Percentiles rank a stretch among this genome's conserved stretches.
Conservation (phyloP, 2,329 filamentous ascomycete genomes). For the Aspergillus versicolor region DNA sequence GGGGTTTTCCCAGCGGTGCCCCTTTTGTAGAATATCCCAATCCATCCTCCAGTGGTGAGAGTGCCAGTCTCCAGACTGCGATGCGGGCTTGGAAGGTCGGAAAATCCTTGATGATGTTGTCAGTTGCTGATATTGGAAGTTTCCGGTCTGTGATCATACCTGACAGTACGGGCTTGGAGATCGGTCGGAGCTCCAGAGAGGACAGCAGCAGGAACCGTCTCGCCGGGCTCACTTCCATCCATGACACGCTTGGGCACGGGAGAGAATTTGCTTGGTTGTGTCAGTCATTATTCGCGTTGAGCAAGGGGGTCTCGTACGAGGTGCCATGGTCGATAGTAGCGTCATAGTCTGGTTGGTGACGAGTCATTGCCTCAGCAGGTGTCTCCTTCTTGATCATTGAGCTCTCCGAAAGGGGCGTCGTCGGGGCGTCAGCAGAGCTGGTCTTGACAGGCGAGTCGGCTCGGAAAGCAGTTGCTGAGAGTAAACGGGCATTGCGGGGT, state of each 20-base stretch:
- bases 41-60: slow-evolving; percentile 92
- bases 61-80: slow-evolving; percentile 89
- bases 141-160: slow-evolving; percentile 56
- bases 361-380: slow-evolving; percentile 51
- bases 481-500: slow-evolving; percentile 38
- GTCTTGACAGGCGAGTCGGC: slow-evolving; percentile 58
- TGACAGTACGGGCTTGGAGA: slow-evolving; percentile 87
- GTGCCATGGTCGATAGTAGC: slow-evolving; percentile 82
- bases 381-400: slow-evolving; percentile 53
- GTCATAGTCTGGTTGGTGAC: slow-evolving; percentile 77
- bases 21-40: slow-evolving; percentile 91
- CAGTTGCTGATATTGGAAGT: slow-evolving; percentile 11
- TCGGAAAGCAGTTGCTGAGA: slow-evolving; percentile 39
- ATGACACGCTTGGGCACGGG: slow-evolving; percentile 86
- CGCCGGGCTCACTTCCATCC: slow-evolving; percentile 81
- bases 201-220: slow-evolving; percentile 75
- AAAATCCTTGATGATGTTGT: slow-evolving; percentile 68
- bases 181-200: slow-evolving; percentile 92
- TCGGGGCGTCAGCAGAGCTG: slow-evolving; percentile 45
- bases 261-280: slow-evolving; percentile 70
- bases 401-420: slow-evolving; percentile 35
- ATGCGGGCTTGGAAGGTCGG: slow-evolving; percentile 87
- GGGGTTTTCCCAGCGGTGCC: slow-evolving; percentile 96
- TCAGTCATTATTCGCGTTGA: slow-evolving; percentile 24
- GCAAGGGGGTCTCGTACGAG: slow-evolving; percentile 62